Conservation (phyloP, 2,329 filamentous ascomycete genomes). For the Cladosporium halotolerans region DNA sequence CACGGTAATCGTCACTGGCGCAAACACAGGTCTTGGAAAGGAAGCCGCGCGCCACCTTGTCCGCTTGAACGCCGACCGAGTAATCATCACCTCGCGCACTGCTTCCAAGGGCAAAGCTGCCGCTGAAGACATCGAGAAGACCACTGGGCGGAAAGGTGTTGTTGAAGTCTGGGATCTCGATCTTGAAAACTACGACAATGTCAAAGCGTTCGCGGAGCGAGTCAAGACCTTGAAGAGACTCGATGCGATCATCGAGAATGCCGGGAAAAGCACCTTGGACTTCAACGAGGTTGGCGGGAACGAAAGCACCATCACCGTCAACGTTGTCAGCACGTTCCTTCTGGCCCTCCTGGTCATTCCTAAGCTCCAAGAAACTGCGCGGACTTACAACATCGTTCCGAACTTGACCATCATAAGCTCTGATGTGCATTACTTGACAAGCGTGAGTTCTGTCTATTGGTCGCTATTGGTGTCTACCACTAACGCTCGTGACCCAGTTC, state of each 20-base stretch:
- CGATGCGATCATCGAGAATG: conserved; percentile 36
- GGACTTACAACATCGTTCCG: conserved; percentile 29
- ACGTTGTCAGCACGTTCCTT: conserved; percentile 49
- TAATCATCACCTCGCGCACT: conserved; percentile 43
- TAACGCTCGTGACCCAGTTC: conserved; percentile 20
- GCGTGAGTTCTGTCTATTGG: conserved; percentile 20
- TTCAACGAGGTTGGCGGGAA: conserved; percentile 34
- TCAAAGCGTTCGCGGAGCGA: conserved; percentile 31
- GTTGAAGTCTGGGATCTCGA: conserved; percentile 45
- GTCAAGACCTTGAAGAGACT: conserved; percentile 28
- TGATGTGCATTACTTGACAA: conserved; percentile 37
- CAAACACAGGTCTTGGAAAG: conserved; percentile 43
- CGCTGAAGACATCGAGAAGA: conserved; percentile 33
- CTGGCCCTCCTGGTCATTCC: conserved; percentile 47
- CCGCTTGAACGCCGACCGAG: conserved; percentile 33
- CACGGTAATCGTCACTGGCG: conserved; percentile 44
- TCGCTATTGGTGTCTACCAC: conserved; percentile 11
- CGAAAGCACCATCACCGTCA: conserved; percentile 47
- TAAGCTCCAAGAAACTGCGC: conserved; percentile 41
- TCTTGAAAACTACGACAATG: conserved; percentile 34
- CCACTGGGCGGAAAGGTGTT: conserved; percentile 27
- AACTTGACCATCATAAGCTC: conserved; percentile 36
- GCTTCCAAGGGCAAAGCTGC: conserved; percentile 41
- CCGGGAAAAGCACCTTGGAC: conserved; percentile 21
- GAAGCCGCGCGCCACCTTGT: conserved; percentile 42